Conservation (phyloP, 306 rosid species). For the Styphnolobium japonicum region DNA sequence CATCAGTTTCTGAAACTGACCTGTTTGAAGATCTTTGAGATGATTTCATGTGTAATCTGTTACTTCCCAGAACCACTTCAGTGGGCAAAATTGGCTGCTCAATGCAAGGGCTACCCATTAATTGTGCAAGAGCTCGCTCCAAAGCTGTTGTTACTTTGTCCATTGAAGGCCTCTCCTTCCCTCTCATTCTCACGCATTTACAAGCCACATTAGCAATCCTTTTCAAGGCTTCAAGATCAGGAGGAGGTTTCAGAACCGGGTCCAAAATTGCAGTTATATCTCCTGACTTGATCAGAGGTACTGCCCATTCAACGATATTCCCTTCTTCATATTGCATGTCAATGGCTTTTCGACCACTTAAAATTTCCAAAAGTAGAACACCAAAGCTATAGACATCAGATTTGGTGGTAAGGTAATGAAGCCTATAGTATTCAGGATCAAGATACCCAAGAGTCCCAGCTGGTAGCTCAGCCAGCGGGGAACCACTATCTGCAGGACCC, state of each 20-base stretch:
- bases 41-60: constrained; percentile 81
- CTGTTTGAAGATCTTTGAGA: constrained; percentile 85
- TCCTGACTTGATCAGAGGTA: constrained; percentile 75
- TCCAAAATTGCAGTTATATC: constrained; percentile 59
- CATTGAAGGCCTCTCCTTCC: constrained; percentile 96
- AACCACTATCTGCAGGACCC: constrained; percentile 85
- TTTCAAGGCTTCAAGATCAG: constrained; percentile 74
- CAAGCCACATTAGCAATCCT: constrained; percentile 90
- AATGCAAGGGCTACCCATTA: constrained; percentile 90
- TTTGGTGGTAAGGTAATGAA: constrained; percentile 93
- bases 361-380: constrained; percentile 76
- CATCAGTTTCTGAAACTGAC: constrained; percentile 74
- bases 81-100: constrained; percentile 96
- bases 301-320: constrained; percentile 96
- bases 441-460: constrained; percentile 99
- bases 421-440: constrained; percentile 95
- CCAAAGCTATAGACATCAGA: constrained; percentile 98
- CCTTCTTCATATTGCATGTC: constrained; percentile 90
- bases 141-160: constrained; percentile 92
- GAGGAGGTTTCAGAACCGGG: constrained; percentile 68
- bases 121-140: constrained; percentile 76
- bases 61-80: constrained; percentile 89
- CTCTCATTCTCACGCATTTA: constrained; percentile 95
- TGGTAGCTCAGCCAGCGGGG: constrained; percentile 86
- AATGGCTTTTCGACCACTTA: constrained; percentile 93